A percentile compares a stretch with the other conserved stretches of the same genome.
These are phyloP conservation scores for Collybia sordida DNA, from an alignment of 768 basidiomycete genomes.

Conservation along the genomic window DNA sequence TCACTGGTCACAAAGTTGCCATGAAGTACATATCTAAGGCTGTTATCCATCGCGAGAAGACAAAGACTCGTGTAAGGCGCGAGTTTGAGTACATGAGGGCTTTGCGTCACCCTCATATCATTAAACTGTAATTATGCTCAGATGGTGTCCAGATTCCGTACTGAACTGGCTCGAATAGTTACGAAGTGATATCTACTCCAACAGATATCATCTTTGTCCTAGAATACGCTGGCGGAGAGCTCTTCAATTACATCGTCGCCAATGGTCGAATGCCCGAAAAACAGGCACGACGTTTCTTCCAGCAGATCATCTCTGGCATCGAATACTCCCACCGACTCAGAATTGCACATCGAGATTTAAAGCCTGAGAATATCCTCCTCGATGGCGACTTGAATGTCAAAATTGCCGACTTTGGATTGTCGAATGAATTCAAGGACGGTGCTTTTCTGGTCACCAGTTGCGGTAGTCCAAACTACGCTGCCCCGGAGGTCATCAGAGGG, in stretches of 20 bases:
- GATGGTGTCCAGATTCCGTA: conserved; percentile 6
- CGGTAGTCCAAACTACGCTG: conserved; percentile 98
- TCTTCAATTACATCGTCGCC: conserved; percentile 98
- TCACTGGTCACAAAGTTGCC: conserved; percentile 94
- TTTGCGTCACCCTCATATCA: conserved; percentile 93
- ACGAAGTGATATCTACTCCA: conserved; percentile 89
- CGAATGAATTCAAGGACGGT: conserved; percentile 94
- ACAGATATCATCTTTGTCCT: conserved; percentile 98
- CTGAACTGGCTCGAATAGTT: conserved; percentile 39
- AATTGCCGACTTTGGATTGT: conserved; percentile 98
- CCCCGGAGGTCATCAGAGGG: conserved; percentile 96
- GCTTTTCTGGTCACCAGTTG: conserved; percentile 97
- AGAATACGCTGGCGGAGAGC: conserved; percentile 93
- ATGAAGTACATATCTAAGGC: conserved; percentile 98
- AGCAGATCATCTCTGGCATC: conserved; percentile 96
- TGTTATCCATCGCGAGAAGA: conserved; percentile 88
- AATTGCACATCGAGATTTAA: conserved; percentile 97
- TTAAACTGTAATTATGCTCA: conserved; percentile 77
- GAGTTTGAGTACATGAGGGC: conserved; percentile 98
- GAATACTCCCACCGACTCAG: conserved; percentile 96
- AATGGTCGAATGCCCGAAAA: conserved; percentile 89
- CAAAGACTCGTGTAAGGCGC: conserved; percentile 87
- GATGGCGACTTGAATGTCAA: conserved; percentile 90
- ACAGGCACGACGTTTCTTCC: conserved; percentile 92
- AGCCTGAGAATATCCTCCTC: conserved; percentile 92